Conservation (phyloP, 2,329 filamentous ascomycete genomes). For the Colletotrichum sp. region DNA sequence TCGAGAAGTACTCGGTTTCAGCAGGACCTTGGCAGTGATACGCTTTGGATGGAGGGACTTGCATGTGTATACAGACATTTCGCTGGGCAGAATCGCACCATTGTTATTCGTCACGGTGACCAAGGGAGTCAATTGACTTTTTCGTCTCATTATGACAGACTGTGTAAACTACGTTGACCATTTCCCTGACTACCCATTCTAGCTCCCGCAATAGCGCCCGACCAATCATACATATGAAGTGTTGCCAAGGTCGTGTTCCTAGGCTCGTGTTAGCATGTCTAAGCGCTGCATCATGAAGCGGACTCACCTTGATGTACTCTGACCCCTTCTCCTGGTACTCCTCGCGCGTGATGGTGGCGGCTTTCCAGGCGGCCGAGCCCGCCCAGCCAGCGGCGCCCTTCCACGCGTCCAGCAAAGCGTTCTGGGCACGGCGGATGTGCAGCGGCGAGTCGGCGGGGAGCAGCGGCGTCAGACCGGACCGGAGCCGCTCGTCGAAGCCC, state of each 20-base stretch:
- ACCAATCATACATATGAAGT: conserved; percentile 51
- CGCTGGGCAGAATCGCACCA: not conserved
- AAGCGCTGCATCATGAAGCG: not conserved
- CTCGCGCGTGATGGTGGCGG: conserved; percentile 73
- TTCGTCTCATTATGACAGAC: not conserved
- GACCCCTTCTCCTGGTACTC: conserved; percentile 92
- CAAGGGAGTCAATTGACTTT: not conserved
- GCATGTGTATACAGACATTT: not conserved
- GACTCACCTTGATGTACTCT: conserved; percentile 85
- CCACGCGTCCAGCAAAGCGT: conserved; percentile 90
- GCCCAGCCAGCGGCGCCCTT: conserved; percentile 90
- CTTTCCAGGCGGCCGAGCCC: conserved; percentile 61
- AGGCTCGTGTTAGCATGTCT: not conserved
- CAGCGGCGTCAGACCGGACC: conserved; percentile 73
- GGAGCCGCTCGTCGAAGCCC: conserved; percentile 84
- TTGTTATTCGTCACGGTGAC: not conserved
- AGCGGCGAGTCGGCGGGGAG: conserved; percentile 73
- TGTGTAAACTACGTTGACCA: not conserved
- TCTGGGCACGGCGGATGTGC: conserved; percentile 72
- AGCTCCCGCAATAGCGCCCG: not conserved
- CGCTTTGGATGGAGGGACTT: not conserved
- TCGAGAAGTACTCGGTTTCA: not conserved
- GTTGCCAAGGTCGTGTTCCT: conserved; percentile 73
- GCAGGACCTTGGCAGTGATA: not conserved
- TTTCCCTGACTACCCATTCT: not conserved